phyloP scores from a whole-genome alignment of 2,329 filamentous ascomycete species.

The Diaporthe velutina region DNA sequence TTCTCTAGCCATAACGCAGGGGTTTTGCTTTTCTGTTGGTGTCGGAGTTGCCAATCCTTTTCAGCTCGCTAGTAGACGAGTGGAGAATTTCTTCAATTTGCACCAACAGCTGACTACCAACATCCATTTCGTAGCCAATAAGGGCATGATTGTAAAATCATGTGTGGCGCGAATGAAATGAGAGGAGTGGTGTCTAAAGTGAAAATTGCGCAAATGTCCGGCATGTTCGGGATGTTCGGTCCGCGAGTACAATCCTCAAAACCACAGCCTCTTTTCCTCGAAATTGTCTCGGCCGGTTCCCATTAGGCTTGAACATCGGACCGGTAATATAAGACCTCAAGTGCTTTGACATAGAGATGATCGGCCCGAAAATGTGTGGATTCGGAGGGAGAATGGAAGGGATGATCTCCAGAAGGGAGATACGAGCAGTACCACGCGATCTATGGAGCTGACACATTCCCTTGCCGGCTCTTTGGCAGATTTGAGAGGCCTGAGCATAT shows the following conservation, averaged over 20 bases:
- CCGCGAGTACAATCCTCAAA: not conserved
- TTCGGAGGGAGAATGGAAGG: not conserved
- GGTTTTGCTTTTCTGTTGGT: not conserved
- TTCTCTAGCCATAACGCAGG: not conserved
- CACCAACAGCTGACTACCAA: conserved; percentile 16
- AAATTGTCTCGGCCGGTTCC: not conserved
- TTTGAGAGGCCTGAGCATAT: too few relatives aligned
- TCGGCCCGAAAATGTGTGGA: not conserved
- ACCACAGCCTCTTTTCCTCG: not conserved
- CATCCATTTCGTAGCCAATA: not conserved
- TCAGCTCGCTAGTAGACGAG: conserved; percentile 1
- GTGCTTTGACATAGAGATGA: not conserved
- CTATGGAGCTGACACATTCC: not conserved
- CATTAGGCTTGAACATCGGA: not conserved
- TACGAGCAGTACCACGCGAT: not conserved
- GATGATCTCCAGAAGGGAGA: not conserved
- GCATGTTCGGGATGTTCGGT: not conserved
- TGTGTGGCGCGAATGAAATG: conserved; percentile 5
- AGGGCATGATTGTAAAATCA: not conserved
- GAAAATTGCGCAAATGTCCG: not conserved
- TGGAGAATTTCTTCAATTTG: not conserved
- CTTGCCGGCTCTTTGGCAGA: not conserved
- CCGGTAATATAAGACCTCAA: not conserved
- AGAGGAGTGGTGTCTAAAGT: not conserved
- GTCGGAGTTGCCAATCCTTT: conserved; percentile 1